These are phyloP conservation scores for Thermothelomyces thermophilus DNA, from an alignment of 2,329 filamentous ascomycete species.

Conservation along the genomic window DNA sequence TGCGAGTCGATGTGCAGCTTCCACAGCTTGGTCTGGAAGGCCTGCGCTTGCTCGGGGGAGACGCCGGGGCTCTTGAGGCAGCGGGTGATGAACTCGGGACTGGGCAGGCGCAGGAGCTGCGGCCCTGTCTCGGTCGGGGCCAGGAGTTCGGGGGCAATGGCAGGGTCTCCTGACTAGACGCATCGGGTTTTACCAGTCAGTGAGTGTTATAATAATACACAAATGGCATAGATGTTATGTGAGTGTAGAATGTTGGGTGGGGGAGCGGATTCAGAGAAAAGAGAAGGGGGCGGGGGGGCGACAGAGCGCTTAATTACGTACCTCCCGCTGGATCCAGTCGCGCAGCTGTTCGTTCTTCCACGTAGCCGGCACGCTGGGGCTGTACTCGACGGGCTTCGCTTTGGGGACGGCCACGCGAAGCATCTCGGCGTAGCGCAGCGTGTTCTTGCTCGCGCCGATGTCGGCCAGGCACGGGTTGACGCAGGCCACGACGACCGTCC, in stretches of 20 bases:
- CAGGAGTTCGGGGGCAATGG: constrained; percentile 30
- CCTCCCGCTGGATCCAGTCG: constrained; percentile 36
- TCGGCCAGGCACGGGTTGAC: constrained; percentile 42
- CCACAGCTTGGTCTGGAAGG: constrained; percentile 39
- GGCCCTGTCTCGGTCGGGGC: constrained; percentile 37
- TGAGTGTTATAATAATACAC: not conserved
- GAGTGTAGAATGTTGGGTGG: not conserved
- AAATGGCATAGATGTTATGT: not conserved
- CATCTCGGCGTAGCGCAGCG: constrained; percentile 43
- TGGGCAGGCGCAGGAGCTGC: constrained; percentile 36
- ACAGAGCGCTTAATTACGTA: constrained; percentile 30
- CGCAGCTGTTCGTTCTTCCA: constrained; percentile 36
- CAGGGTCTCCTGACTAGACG: constrained; percentile 34
- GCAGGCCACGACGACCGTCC: constrained; percentile 41
- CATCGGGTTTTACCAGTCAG: not conserved
- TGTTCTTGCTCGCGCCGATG: constrained; percentile 40
- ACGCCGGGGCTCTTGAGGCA: constrained; percentile 35
- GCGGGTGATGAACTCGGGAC: constrained; percentile 35
- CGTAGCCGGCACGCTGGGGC: constrained; percentile 29
- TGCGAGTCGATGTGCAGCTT: constrained; percentile 36
- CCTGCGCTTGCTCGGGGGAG: constrained; percentile 34
- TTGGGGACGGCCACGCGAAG: constrained; percentile 35
- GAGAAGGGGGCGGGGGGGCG: not conserved
- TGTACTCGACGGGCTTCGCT: constrained; percentile 21
- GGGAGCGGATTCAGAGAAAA: not conserved